These are phyloP conservation scores for Pugionium dolabratum DNA, from an alignment of 345 rosid species.

Conservation along the genomic window DNA sequence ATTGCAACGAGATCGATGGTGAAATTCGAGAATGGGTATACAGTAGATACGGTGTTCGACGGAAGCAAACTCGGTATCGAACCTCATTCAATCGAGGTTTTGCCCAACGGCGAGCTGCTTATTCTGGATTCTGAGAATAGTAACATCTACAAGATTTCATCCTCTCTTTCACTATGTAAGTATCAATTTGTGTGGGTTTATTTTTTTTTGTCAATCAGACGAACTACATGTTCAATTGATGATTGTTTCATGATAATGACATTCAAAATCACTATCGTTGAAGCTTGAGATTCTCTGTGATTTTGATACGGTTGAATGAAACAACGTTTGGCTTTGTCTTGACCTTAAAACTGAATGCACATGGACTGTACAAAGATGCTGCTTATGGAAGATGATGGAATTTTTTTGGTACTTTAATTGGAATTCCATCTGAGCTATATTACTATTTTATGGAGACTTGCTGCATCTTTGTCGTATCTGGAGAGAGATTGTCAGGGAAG, in stretches of 20 bases:
- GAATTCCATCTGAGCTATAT: slow-evolving; percentile 19
- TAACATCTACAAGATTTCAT: slow-evolving; percentile 85
- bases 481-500: slow-evolving; percentile 31
- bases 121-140: slow-evolving; percentile 89
- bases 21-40: slow-evolving; percentile 93
- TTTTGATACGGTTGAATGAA: slow-evolving; percentile 14
- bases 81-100: slow-evolving; percentile 77
- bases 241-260: neutral
- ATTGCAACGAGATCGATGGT: slow-evolving; percentile 83
- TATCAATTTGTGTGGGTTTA: neutral
- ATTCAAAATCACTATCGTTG: slow-evolving; percentile 1
- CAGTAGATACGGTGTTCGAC: slow-evolving; percentile 96
- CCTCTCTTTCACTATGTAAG: slow-evolving; percentile 90
- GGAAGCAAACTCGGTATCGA: slow-evolving; percentile 97
- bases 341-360: slow-evolving; percentile 32
- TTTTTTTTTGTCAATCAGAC: neutral
- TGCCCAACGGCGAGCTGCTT: slow-evolving; percentile 84
- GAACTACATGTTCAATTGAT: neutral
- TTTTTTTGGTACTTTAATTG: slow-evolving; percentile 17
- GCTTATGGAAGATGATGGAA: slow-evolving; percentile 19
- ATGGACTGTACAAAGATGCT: slow-evolving; percentile 37
- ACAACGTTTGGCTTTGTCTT: slow-evolving; percentile 14
- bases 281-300: slow-evolving; percentile 8
- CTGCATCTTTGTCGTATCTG: slow-evolving; percentile 40
- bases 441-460: slow-evolving; percentile 34